Evolutionary conservation across 495 filamentous ascomycete genomes (phyloP).

Genomic region (Aspergillus biplanus): DNA sequence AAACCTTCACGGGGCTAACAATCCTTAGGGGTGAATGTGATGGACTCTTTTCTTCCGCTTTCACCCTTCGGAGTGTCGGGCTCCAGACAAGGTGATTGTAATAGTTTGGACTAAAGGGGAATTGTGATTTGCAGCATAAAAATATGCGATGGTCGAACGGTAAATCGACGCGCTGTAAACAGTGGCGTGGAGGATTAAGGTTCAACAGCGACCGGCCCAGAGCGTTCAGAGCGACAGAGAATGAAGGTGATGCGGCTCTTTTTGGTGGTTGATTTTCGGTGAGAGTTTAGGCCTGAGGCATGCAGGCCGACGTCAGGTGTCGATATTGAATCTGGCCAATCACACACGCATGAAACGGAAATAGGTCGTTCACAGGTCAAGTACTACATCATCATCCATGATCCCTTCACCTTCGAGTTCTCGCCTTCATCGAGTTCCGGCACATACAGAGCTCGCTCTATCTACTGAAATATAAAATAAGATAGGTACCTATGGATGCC

Average conservation of each 20-base stretch:
- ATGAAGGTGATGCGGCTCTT: conserved; percentile 3
- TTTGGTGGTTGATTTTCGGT: conserved; percentile 23
- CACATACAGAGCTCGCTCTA: neutral
- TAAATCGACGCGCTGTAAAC: no score
- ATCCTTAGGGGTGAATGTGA: no score
- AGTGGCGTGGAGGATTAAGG: no score
- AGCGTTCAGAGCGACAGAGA: neutral
- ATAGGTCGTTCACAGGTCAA: neutral
- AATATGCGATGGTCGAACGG: no score
- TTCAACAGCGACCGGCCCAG: no score
- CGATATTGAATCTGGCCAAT: neutral
- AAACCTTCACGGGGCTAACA: no score
- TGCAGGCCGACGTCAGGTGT: conserved; percentile 10
- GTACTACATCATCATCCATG: neutral
- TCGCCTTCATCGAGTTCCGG: neutral
- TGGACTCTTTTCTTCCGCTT: conserved; percentile 3
- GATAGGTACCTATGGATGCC: conserved; percentile 38
- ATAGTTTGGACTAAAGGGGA: no score
- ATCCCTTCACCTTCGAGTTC: neutral
- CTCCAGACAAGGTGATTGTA: neutral
- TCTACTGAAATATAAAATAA: conserved; percentile 1
- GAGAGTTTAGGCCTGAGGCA: conserved; percentile 33
- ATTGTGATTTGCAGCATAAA: no score
- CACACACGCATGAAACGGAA: neutral
- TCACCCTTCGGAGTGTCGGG: neutral